Percentiles rank a stretch among this genome's conserved stretches.
phyloP scores from a whole-genome alignment of 2,329 filamentous ascomycete genomes.

The Aureobasidium mangrovei region DNA sequence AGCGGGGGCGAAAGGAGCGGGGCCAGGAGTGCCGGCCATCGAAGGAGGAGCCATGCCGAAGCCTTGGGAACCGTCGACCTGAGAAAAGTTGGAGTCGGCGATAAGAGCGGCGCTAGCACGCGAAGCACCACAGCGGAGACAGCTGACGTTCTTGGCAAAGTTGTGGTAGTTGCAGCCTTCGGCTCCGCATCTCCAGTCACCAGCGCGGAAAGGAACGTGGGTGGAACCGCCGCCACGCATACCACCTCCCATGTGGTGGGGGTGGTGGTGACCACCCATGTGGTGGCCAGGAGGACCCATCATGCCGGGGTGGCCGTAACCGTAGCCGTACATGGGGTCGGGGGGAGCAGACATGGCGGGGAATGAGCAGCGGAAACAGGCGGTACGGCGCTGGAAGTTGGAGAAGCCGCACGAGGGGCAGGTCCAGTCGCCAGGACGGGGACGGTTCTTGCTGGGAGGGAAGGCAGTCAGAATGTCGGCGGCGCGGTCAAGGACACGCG shows the following conservation, averaged over 20 bases:
- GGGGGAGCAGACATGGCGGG: conserved; percentile 78
- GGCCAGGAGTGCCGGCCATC: conserved; percentile 64
- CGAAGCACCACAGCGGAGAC: conserved; percentile 89
- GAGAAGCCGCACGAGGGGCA: conserved; percentile 98
- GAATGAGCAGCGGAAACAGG: conserved; percentile 98
- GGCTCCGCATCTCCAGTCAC: conserved; percentile 98
- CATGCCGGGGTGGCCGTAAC: conserved; percentile 61
- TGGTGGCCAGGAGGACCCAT: conserved; percentile 49
- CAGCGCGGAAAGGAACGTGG: conserved; percentile 84
- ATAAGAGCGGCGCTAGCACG: conserved; percentile 90
- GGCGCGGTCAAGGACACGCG: conserved; percentile 87
- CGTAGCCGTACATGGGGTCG: conserved; percentile 56
- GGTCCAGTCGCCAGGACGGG: conserved; percentile 95
- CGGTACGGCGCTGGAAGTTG: conserved; percentile 97
- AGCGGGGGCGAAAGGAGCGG: conserved; percentile 64
- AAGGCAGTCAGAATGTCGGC: conserved; percentile 95
- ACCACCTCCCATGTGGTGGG: conserved; percentile 34
- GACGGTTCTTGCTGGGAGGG: conserved; percentile 96
- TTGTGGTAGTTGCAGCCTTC: conserved; percentile 98
- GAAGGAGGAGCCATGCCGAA: conserved; percentile 80
- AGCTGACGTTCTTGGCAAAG: conserved; percentile 98
- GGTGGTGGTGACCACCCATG: conserved; percentile 23
- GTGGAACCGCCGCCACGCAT: conserved; percentile 59
- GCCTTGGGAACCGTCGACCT: conserved; percentile 76
- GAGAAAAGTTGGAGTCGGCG: conserved; percentile 64